Base-by-base conservation (phyloP, 495 filamentous ascomycete genomes). In the Daldinia bambusicola region DNA sequence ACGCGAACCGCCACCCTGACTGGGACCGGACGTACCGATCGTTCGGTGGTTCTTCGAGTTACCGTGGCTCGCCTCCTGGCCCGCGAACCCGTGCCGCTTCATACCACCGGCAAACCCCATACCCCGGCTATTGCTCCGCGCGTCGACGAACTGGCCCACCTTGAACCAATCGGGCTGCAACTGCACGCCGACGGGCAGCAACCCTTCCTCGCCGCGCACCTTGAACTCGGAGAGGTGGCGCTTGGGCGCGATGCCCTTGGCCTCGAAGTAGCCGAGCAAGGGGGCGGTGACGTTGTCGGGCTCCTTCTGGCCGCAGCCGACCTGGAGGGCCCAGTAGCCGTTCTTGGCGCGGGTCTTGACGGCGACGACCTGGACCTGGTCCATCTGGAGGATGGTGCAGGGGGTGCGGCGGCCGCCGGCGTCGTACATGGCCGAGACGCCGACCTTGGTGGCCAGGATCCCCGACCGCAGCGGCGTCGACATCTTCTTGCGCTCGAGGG, bases 61-160 rank as follows among this genome's bases (percentile, higher is more conserved):
- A 87, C 95, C 95, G 82, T 99, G 95, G 74, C 90, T 94, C 58
- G 94, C 93, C 69, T 89, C 91, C 83, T 99, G 95, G 67, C 95
- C 95, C 16, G 81, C 72, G 75, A 93, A 98, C 0, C 94, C 94
- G 75, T 93, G 90, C 66, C 92, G 84, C 87, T 99, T 99, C 95
- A 99, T 99, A 63, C 93, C 95, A 85, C 95, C 95, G 5, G 91
- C 92, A 80, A 97, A 98, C 0, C 95, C 95, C 84, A 91, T 94
- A 34, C 95, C 95, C 76, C 90, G 87, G 55, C 87, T 89, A 75
- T 90, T 89, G 22, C 89, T 90, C 76, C 89, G 86, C 53, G 92
- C 88, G 84, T 99, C 95, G 16, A 99, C 90, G 78, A 86, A 96
- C 84, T 97, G 93, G 6, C 95, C 95, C 76, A 93, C 88, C 69